Conservation (phyloP, 192 early-diverging fungal species). For the Coemansia nantahalensis region DNA sequence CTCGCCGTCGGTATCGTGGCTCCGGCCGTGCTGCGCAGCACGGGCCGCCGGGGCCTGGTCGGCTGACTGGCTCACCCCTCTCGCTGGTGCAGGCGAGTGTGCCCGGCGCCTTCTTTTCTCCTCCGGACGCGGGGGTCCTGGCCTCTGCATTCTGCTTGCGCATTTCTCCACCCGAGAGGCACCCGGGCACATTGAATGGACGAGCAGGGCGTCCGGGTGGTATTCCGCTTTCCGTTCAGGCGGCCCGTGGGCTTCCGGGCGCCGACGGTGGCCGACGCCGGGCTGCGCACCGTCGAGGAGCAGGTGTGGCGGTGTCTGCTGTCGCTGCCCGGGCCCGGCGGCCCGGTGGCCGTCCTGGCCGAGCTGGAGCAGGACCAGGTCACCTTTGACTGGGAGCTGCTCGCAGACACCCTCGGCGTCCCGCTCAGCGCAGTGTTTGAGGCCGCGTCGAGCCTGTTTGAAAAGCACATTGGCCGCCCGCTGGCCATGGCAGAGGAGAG, state of each 20-base stretch:
- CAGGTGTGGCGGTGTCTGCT: constrained; percentile 46
- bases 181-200: too few relatives aligned
- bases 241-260: constrained; percentile 18
- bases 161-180: neutral
- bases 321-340: constrained; percentile 24
- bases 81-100: too few relatives aligned
- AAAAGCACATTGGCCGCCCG: constrained; percentile 29
- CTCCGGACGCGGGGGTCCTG: too few relatives aligned
- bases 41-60: constrained; percentile 8
- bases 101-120: too few relatives aligned
- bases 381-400: constrained; percentile 51
- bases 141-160: too few relatives aligned
- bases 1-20: constrained; percentile 17
- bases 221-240: constrained; percentile 40
- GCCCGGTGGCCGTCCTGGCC: constrained; percentile 34
- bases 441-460: constrained; percentile 34
- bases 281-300: constrained; percentile 16
- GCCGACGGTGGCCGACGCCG: constrained; percentile 1
- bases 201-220: constrained; percentile 28
- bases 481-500: constrained; percentile 22
- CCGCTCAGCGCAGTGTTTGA: constrained; percentile 31
- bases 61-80: too few relatives aligned
- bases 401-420: constrained; percentile 24
- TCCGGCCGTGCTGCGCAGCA: constrained; percentile 12
- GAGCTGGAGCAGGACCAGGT: constrained; percentile 51